Base-by-base conservation (phyloP, 108 stramenopile genomes). In the Fragilariopsis cylindrus region DNA sequence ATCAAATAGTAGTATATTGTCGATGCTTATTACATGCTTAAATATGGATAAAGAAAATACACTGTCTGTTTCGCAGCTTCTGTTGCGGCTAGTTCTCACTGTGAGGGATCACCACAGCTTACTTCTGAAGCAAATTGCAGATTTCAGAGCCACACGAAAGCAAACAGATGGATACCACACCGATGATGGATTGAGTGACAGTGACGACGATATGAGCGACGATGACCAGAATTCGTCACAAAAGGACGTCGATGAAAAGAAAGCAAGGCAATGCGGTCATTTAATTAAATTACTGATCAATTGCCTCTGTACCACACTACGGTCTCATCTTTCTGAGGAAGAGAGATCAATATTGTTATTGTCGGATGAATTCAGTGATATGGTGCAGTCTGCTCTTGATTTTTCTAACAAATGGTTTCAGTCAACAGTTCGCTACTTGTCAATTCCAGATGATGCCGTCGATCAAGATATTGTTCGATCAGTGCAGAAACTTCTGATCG, bases 21-120 rank as follows among this genome's bases (percentile, higher is more conserved):
- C 82, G 8, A 86, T 86, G 48, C 72, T 86, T 3, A 42, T 71
- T 8, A 57, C 58, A 7, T 86, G 85, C 64, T 49, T 79, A 47
- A 73, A 72, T 13, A 60, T 68, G 53, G 69, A 60, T 12, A 12
- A 60, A 4, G 19, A 16, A 19, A 52, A 69, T 47, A 7, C 60
- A 39, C 53, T 49, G 13, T 55, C 15, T 5, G 18, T 73, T 62
- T 9, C 57, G 15, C 57, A 63, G 49, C 68, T 79, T 13, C 58
- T 79, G 3, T 3, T 55, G 19, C 47, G 58, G 13, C 52, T 79
- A 44, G 67, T 69, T 3, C 65, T 79, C 3, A 30, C 78, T 1
- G 67, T 72, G 8, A 64, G 12, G 30, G 72, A 79, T 48, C 7
- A 58, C 3, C 72, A 73, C 21, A 21, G n/a, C 12, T 56, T 45